Evolutionary conservation across 192 early-diverging fungal genomes (phyloP).

Genomic region (Backusella circina): DNA sequence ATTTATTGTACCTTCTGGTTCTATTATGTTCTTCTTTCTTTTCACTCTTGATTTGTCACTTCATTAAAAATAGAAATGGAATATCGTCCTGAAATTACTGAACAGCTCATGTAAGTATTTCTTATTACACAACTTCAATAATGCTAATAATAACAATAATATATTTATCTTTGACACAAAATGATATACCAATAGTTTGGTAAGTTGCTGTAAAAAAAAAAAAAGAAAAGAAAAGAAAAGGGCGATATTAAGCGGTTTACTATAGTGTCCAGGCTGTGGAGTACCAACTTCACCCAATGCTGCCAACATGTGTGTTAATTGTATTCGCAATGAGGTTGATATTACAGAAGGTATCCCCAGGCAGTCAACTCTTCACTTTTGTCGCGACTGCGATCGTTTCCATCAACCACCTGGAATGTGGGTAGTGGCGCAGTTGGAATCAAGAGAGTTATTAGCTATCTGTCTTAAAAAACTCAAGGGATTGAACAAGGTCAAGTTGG

Average conservation of each 20-base stretch:
- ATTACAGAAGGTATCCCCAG: constrained; percentile 99
- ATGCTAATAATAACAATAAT: not conserved
- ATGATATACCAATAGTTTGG: constrained; percentile 3
- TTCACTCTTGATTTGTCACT: not conserved
- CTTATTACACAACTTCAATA: not conserved
- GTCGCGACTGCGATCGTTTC: constrained; percentile 95
- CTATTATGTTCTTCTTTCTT: not conserved
- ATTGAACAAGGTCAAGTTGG: constrained; percentile 86
- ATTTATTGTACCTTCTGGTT: not conserved
- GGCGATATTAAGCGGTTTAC: not conserved
- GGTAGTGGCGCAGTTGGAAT: constrained; percentile 85
- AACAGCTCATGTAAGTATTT: constrained; percentile 1
- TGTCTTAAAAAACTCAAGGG: constrained; percentile 93
- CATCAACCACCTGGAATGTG: constrained; percentile 92
- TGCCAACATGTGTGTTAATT: constrained; percentile 98
- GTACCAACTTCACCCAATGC: constrained; percentile 93
- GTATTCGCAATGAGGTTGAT: constrained; percentile 94
- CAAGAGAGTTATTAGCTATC: constrained; percentile 83
- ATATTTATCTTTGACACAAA: not conserved
- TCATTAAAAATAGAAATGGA: not conserved
- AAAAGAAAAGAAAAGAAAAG: not conserved
- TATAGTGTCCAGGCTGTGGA: constrained; percentile 65
- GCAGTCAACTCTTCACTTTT: constrained; percentile 95
- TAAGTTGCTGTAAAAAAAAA: not conserved
- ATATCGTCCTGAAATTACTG: constrained; percentile 4